A percentile compares a stretch with the other conserved stretches of the same genome.
phyloP scores from a whole-genome alignment of 176 grass and related monocot species.

The Tuctoria greenei region DNA sequence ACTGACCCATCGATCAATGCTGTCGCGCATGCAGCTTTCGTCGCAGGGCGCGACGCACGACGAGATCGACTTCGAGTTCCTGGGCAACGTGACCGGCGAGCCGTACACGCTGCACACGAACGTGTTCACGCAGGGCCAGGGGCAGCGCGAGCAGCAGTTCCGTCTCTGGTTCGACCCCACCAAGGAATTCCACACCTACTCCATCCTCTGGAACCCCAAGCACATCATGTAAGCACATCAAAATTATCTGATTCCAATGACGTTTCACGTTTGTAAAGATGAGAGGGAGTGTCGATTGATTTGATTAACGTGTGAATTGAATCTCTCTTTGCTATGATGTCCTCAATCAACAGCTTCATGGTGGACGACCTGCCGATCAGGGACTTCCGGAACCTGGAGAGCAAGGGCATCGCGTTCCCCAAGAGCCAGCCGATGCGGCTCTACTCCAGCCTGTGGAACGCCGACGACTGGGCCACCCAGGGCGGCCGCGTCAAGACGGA shows the following conservation, averaged over 20 bases:
- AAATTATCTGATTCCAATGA: too few species aligned
- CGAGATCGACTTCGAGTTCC: too few species aligned
- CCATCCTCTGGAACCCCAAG: too few species aligned
- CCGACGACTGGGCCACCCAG: constrained; percentile 90
- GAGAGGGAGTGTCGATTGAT: background rate
- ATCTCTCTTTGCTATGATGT: too few species aligned
- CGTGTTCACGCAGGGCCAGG: too few species aligned
- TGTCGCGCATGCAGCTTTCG: constrained; percentile 40
- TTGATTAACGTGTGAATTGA: background rate
- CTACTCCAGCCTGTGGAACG: constrained; percentile 92
- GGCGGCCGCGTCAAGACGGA: constrained; percentile 83
- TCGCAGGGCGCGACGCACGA: constrained; percentile 50
- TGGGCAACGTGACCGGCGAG: too few species aligned
- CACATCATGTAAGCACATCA: too few species aligned
- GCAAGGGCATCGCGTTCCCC: constrained; percentile 70
- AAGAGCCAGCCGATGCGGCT: constrained; percentile 84
- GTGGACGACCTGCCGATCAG: constrained; percentile 78
- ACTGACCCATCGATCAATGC: background rate
- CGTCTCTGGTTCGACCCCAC: too few species aligned
- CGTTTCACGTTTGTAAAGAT: too few species aligned
- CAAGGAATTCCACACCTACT: too few species aligned
- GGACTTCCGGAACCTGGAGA: constrained; percentile 76
- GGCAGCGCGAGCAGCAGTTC: too few species aligned
- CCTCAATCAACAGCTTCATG: constrained; percentile 82
- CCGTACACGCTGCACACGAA: too few species aligned